Evolutionary conservation across 1,139 yeast genomes (phyloP).

Genomic region (Groenewaldozyma auringiensis): DNA sequence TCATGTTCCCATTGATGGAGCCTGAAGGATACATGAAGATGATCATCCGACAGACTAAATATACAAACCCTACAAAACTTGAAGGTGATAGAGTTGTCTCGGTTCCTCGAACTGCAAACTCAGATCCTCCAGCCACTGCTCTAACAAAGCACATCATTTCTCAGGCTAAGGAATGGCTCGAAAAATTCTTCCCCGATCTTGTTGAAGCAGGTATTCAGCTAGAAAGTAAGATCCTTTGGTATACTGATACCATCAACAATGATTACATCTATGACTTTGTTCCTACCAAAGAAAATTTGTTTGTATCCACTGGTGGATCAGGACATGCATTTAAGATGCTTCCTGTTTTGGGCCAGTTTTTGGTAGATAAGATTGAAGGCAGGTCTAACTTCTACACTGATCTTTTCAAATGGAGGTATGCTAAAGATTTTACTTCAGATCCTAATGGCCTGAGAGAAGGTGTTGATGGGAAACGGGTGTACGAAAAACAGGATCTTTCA

Average conservation of each 20-base stretch:
- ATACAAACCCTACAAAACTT: slow-evolving; percentile 10
- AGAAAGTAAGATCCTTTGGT: slow-evolving; percentile 35
- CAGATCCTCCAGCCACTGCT: slow-evolving; percentile 8
- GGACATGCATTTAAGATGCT: slow-evolving; percentile 30
- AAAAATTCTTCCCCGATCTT: slow-evolving; percentile 12
- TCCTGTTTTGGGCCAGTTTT: slow-evolving; percentile 13
- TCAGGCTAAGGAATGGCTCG: slow-evolving; percentile 9
- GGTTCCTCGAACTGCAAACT: slow-evolving; percentile 10
- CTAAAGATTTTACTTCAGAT: slow-evolving; percentile 7
- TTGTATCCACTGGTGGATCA: slow-evolving; percentile 42
- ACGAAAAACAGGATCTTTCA: slow-evolving; percentile 9
- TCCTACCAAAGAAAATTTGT: slow-evolving; percentile 34
- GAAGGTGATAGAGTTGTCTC: slow-evolving; percentile 9
- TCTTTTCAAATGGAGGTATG: slow-evolving; percentile 10
- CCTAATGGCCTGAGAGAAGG: slow-evolving; percentile 11
- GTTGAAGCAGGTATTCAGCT: slow-evolving; percentile 10
- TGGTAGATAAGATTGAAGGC: slow-evolving; percentile 10
- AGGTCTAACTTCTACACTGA: slow-evolving; percentile 8
- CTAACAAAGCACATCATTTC: slow-evolving; percentile 8
- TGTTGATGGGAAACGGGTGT: slow-evolving; percentile 6
- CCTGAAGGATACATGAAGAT: slow-evolving; percentile 13
- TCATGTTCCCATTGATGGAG: slow-evolving; percentile 13
- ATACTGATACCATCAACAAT: slow-evolving; percentile 39
- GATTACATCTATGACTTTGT: slow-evolving; percentile 38
- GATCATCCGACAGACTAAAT: slow-evolving; percentile 13